Percentiles rank a stretch among this genome's conserved stretches.
These are phyloP conservation scores for Cytospora piceicola DNA, from an alignment of 2,329 filamentous ascomycete species.

Conservation along the genomic window DNA sequence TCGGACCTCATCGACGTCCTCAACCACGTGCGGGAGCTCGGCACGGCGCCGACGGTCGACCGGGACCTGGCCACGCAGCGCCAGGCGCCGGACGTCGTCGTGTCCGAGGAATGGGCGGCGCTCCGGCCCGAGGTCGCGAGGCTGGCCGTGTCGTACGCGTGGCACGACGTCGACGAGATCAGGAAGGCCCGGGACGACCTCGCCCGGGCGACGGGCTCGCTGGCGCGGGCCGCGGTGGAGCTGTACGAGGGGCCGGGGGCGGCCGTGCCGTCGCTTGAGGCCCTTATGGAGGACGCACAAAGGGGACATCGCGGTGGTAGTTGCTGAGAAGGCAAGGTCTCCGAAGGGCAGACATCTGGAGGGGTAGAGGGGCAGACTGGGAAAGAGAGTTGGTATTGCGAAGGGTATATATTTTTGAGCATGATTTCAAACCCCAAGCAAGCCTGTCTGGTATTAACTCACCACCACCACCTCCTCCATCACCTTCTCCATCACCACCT, in stretches of 20 bases:
- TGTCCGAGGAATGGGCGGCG: not conserved
- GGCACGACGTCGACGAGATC: not conserved
- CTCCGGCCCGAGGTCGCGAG: not conserved
- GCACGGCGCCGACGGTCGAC: not conserved
- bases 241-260: not conserved
- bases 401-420: too few relatives aligned
- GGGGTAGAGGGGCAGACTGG: too few relatives aligned
- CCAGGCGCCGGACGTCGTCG: not conserved
- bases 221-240: not conserved
- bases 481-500: too few relatives aligned
- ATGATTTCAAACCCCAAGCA: too few relatives aligned
- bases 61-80: not conserved
- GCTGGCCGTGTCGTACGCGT: not conserved
- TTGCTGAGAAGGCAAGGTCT: not conserved
- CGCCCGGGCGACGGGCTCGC: accelerated
- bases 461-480: too few relatives aligned
- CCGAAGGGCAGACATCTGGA: too few relatives aligned
- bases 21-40: not conserved
- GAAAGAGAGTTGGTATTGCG: too few relatives aligned
- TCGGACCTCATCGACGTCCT: not conserved
- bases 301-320: not conserved
- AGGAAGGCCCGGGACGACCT: not conserved
- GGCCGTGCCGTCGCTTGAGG: not conserved
- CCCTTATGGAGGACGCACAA: not conserved
- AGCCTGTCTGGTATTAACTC: too few relatives aligned